These are phyloP conservation scores for Polyplosphaeria fusca DNA, from an alignment of 495 filamentous ascomycete genomes.

Conservation along the genomic window DNA sequence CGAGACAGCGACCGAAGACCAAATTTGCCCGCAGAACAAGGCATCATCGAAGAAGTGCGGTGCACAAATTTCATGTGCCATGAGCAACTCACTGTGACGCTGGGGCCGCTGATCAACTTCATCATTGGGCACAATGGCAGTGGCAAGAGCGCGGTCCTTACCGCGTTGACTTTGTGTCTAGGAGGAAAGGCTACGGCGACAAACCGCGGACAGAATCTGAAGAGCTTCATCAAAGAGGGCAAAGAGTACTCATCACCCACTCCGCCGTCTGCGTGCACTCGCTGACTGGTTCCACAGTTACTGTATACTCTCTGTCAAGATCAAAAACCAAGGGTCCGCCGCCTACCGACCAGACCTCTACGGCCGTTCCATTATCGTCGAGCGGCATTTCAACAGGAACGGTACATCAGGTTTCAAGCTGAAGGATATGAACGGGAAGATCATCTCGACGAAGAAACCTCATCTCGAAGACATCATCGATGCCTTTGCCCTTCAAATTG, in stretches of 20 bases:
- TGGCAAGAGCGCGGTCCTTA: conserved; percentile 97
- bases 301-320: conserved; percentile 63
- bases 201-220: conserved; percentile 89
- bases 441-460: conserved; percentile 75
- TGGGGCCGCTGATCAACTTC: conserved; percentile 95
- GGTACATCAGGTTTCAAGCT: conserved; percentile 82
- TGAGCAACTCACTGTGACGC: conserved; percentile 66
- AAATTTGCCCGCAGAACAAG: conserved; percentile 76
- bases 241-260: conserved; percentile 53
- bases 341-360: conserved; percentile 80
- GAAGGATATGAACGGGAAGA: conserved; percentile 66
- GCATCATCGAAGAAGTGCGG: conserved; percentile 75
- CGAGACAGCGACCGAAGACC: not conserved
- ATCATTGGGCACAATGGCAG: conserved; percentile 97
- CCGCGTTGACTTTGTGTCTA: conserved; percentile 87
- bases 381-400: conserved; percentile 78
- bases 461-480: conserved; percentile 94
- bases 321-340: conserved; percentile 84
- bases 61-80: conserved; percentile 98
- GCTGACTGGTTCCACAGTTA: conserved; percentile 39
- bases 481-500: conserved; percentile 87
- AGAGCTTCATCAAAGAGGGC: conserved; percentile 90
- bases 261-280: conserved; percentile 39
- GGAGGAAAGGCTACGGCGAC: conserved; percentile 92
- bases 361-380: conserved; percentile 82